Evolutionary conservation across 495 filamentous ascomycete species (phyloP).

Genomic region (Choiromyces venosus): DNA sequence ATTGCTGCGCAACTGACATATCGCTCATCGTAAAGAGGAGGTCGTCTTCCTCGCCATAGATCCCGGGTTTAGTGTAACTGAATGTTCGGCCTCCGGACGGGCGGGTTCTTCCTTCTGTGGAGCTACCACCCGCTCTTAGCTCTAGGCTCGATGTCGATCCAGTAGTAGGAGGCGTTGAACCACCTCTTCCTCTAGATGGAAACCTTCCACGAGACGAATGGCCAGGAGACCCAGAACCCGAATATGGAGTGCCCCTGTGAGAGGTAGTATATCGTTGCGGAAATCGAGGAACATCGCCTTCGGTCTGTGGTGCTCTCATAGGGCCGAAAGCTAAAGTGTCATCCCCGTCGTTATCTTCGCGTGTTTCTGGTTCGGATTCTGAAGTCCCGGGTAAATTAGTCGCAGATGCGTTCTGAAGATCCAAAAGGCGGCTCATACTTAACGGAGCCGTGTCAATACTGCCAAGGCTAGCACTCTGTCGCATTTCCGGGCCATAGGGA

Average conservation of each 20-base stretch:
- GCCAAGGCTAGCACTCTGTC: constrained; percentile 28
- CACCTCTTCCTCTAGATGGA: constrained; percentile 9
- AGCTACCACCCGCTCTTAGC: not conserved
- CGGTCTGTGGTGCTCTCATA: constrained; percentile 19
- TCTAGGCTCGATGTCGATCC: constrained; percentile 17
- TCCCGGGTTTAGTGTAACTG: constrained; percentile 26
- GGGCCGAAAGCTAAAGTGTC: constrained; percentile 29
- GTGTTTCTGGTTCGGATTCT: constrained; percentile 19
- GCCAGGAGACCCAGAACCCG: constrained; percentile 19
- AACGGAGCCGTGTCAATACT: constrained; percentile 33
- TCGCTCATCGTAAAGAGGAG: constrained; percentile 42
- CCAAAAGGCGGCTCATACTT: constrained; percentile 36
- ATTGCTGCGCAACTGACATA: constrained; percentile 34
- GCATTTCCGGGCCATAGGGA: constrained; percentile 20
- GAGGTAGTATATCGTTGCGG: constrained; percentile 12
- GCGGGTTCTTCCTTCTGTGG: constrained; percentile 5
- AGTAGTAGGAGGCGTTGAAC: constrained; percentile 14
- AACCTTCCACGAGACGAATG: constrained; percentile 12
- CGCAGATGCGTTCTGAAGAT: constrained; percentile 36
- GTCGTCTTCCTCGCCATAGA: constrained; percentile 35
- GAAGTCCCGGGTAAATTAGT: constrained; percentile 34
- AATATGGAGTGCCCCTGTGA: constrained; percentile 9
- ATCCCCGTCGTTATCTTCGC: constrained; percentile 18
- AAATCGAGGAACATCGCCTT: constrained; percentile 19
- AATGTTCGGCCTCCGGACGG: constrained; percentile 31